phyloP scores from a whole-genome alignment of 1,284 basidiomycete genomes.

The Ceratobasidium sp. region DNA sequence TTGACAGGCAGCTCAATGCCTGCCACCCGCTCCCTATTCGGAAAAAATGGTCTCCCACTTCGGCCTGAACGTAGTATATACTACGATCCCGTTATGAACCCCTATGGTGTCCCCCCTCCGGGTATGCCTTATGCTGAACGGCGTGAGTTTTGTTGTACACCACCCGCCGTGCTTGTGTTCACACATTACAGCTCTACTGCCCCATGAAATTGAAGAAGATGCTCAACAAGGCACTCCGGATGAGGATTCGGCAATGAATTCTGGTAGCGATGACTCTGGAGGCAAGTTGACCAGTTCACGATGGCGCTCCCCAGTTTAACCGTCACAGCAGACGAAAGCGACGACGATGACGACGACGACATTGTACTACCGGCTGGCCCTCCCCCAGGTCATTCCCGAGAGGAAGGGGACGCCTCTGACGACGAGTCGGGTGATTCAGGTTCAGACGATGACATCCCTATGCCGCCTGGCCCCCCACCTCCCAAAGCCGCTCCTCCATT shows the following conservation, averaged over 20 bases:
- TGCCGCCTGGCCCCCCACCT: conserved; percentile 37
- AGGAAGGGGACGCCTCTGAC: conserved; percentile 38
- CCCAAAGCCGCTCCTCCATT: conserved; percentile 16
- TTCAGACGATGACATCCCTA: conserved; percentile 52
- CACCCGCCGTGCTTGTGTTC: conserved; percentile 22
- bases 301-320: conserved; percentile 23
- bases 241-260: conserved; percentile 21
- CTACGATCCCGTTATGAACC: conserved; percentile 92
- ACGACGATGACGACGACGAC: conserved; percentile 74
- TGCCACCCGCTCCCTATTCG: conserved; percentile 57
- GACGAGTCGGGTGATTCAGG: conserved; percentile 47
- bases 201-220: conserved; percentile 59
- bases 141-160: conserved; percentile 63
- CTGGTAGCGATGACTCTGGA: conserved; percentile 31
- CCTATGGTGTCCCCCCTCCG: conserved; percentile 92
- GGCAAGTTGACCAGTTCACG: neutral
- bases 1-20: conserved; percentile 53
- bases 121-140: conserved; percentile 93
- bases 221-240: conserved; percentile 36
- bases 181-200: conserved; percentile 61
- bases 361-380: conserved; percentile 87
- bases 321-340: conserved; percentile 16
- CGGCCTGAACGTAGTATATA: conserved; percentile 91
- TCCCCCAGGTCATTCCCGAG: conserved; percentile 58
- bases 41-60: conserved; percentile 79